phyloP scores from a whole-genome alignment of 768 basidiomycete species.

The Suillus discolor region DNA sequence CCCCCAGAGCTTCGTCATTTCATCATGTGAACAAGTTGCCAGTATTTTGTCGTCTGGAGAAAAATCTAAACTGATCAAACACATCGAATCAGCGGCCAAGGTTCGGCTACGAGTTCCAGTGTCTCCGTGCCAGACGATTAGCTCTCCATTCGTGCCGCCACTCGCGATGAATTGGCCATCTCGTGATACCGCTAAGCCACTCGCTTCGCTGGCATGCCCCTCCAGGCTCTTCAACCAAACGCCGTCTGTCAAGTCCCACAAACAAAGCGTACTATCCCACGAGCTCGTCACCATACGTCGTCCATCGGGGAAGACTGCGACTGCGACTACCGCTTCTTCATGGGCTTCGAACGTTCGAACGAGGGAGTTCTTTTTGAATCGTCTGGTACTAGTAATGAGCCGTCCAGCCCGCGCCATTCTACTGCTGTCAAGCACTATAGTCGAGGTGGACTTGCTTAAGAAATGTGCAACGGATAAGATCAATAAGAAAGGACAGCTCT shows the following conservation, averaged over 20 bases:
- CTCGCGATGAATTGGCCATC: background rate
- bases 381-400: background rate
- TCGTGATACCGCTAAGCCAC: background rate
- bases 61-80: background rate
- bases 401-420: background rate
- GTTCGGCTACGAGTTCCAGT: background rate
- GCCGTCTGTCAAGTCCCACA: background rate
- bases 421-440: background rate
- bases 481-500: background rate
- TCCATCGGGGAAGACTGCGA: background rate
- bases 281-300: constrained; percentile 3
- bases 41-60: background rate
- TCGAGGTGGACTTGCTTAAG: background rate
- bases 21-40: background rate
- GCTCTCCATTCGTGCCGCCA: background rate
- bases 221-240: background rate
- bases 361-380: background rate
- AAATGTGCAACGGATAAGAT: background rate
- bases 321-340: background rate
- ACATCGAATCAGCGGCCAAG: background rate
- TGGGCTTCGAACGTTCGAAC: background rate
- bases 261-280: background rate
- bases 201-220: background rate
- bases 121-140: background rate
- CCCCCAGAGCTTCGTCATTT: background rate